Evolutionary conservation across 2,329 filamentous ascomycete species (phyloP).

Genomic region (Akanthomyces dipterigenus): DNA sequence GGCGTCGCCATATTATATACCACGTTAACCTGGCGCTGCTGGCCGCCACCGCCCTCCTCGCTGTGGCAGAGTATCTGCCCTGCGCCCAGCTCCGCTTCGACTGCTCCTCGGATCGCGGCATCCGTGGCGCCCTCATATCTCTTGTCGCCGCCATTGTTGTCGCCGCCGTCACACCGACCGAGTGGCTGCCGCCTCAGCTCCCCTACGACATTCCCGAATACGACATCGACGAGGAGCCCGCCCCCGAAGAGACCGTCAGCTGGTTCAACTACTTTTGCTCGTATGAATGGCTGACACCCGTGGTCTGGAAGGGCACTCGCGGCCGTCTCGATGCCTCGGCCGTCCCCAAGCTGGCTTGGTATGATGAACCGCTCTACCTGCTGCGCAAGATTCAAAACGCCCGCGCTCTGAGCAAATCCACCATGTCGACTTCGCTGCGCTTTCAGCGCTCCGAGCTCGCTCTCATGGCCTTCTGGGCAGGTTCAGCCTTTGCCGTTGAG

Average conservation of each 20-base stretch:
- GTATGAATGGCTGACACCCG: conserved; percentile 26
- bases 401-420: conserved; percentile 35
- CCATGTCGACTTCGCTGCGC: conserved; percentile 37
- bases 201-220: conserved; percentile 32
- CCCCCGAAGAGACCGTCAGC: conserved; percentile 46
- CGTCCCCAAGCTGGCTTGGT: conserved; percentile 45
- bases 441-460: conserved; percentile 36
- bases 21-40: conserved; percentile 41
- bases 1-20: conserved; percentile 40
- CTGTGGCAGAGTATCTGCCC: conserved; percentile 33
- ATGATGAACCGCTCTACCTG: conserved; percentile 46
- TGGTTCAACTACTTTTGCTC: conserved; percentile 46
- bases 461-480: conserved; percentile 39
- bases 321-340: conserved; percentile 39
- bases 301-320: conserved; percentile 35
- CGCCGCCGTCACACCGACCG: conserved; percentile 40
- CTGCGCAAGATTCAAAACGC: conserved; percentile 37
- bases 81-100: conserved; percentile 32
- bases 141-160: conserved; percentile 32
- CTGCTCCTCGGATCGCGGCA: conserved; percentile 24
- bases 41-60: conserved; percentile 30
- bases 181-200: conserved; percentile 41
- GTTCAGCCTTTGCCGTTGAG: conserved; percentile 35
- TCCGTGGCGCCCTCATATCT: conserved; percentile 29
- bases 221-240: conserved; percentile 30